phyloP scores from a whole-genome alignment of 805 yeast genomes.

The Wickerhamiella hasegawae region DNA sequence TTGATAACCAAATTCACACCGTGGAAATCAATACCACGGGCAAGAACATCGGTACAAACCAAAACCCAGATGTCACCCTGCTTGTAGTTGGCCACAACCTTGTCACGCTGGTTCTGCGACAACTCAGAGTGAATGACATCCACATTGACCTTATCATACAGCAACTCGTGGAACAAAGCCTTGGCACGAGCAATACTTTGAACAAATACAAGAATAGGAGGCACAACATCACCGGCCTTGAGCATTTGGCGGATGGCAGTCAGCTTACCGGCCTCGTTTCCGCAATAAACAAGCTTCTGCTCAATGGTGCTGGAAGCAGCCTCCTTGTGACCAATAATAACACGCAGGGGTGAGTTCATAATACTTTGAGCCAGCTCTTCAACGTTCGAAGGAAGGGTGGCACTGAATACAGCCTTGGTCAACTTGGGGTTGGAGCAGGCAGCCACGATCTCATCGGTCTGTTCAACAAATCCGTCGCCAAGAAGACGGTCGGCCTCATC shows the following conservation, averaged over 20 bases:
- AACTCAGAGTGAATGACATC: constrained; percentile 94
- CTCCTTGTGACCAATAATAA: constrained; percentile 84
- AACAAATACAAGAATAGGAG: constrained; percentile 83
- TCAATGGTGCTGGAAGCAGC: constrained; percentile 77
- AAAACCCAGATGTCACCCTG: constrained; percentile 90
- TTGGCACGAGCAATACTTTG: constrained; percentile 90
- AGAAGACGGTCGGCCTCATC: constrained; percentile 95
- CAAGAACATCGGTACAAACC: constrained; percentile 88
- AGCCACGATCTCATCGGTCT: constrained; percentile 71
- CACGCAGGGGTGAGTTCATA: constrained; percentile 72
- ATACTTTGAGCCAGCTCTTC: constrained; percentile 76
- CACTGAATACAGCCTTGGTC: constrained; percentile 75
- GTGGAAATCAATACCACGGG: constrained; percentile 94
- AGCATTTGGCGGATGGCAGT: constrained; percentile 82
- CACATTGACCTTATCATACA: constrained; percentile 82
- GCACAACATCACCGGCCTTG: constrained; percentile 56
- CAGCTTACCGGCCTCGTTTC: constrained; percentile 89
- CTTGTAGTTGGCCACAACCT: constrained; percentile 67
- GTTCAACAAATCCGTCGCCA: constrained; percentile 75
- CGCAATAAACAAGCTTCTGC: constrained; percentile 72
- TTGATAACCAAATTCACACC: constrained; percentile 90
- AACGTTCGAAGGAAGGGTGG: constrained; percentile 86
- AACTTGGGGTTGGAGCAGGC: constrained; percentile 30
- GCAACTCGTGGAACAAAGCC: constrained; percentile 80
- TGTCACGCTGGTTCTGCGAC: constrained; percentile 75